Conservation (phyloP, 371 early-diverging fungal species). For the Ordospora pajunii region DNA sequence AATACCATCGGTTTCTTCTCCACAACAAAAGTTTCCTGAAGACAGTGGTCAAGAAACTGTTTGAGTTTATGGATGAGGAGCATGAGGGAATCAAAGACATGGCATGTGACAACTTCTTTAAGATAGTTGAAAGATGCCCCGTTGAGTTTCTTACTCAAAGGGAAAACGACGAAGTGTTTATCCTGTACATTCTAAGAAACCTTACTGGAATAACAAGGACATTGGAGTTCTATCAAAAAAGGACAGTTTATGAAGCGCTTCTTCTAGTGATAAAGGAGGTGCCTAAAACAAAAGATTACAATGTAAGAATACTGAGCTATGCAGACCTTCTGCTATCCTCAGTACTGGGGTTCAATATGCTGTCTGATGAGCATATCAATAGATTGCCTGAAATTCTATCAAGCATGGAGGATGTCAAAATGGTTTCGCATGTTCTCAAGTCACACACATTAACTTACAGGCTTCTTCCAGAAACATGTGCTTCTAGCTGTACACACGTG, state of each 20-base stretch:
- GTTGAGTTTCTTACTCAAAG: conserved; percentile 68
- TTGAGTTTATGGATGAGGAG: conserved; percentile 99
- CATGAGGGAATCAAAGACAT: conserved; percentile 99
- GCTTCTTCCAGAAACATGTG: conserved; percentile 27
- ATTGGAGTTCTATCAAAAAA: conserved; percentile 51
- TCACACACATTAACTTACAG: conserved; percentile 36
- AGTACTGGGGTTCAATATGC: conserved; percentile 1
- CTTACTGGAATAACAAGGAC: conserved; percentile 13
- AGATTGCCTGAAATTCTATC: not conserved
- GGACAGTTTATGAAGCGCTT: conserved; percentile 45
- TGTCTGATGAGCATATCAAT: conserved; percentile 15
- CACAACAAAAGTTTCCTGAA: conserved; percentile 96
- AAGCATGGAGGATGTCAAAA: not conserved
- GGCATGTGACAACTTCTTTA: conserved; percentile 99
- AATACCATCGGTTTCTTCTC: conserved; percentile 91
- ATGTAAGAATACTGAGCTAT: conserved; percentile 13
- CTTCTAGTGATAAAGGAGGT: conserved; percentile 32
- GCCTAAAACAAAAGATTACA: conserved; percentile 16
- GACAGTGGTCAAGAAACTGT: conserved; percentile 96
- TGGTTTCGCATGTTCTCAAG: conserved; percentile 38
- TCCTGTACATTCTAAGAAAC: conserved; percentile 37
- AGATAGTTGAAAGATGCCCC: conserved; percentile 86
- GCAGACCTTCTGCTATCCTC: not conserved
- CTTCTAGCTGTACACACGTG: not conserved
- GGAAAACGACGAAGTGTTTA: conserved; percentile 11